These are phyloP conservation scores for Naganishia antarctica DNA, from an alignment of 768 basidiomycete species.

Conservation along the genomic window DNA sequence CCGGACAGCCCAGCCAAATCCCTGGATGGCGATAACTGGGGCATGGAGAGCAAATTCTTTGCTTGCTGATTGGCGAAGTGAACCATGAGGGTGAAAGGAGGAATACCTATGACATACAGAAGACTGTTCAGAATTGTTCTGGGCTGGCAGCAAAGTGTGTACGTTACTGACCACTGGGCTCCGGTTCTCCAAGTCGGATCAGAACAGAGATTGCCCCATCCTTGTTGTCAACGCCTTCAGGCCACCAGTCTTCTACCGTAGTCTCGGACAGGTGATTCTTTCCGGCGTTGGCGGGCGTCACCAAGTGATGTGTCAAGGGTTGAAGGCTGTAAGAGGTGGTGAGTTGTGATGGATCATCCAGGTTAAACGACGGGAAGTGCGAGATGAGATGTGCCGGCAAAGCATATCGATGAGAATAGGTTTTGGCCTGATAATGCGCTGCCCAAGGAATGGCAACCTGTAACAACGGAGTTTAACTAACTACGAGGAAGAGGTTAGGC, in stretches of 20 bases:
- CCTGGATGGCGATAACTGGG: not conserved
- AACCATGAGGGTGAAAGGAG: conserved; percentile 35
- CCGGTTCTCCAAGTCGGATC: conserved; percentile 30
- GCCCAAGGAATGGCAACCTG: conserved; percentile 42
- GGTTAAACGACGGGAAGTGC: conserved; percentile 40
- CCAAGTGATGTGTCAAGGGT: conserved; percentile 27
- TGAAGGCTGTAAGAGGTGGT: conserved; percentile 25
- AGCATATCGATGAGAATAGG: conserved; percentile 35
- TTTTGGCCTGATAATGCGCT: conserved; percentile 38
- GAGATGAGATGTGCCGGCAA: conserved; percentile 36
- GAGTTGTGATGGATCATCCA: conserved; percentile 41
- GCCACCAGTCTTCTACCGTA: conserved; percentile 17
- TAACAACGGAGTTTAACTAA: not conserved
- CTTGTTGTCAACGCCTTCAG: conserved; percentile 12
- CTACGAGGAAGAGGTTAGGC: not conserved
- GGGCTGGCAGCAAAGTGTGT: no score
- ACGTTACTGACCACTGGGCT: conserved; percentile 11
- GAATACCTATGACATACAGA: not conserved
- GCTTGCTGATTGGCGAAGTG: conserved; percentile 31
- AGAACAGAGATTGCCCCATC: conserved; percentile 39
- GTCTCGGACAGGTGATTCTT: conserved; percentile 5
- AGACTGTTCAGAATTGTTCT: not conserved
- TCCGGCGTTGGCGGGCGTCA: not conserved
- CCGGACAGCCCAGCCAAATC: not conserved
- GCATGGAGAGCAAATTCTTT: not conserved